phyloP scores from a whole-genome alignment of 148 eudicot genomes.

The Nepenthes gracilis region DNA sequence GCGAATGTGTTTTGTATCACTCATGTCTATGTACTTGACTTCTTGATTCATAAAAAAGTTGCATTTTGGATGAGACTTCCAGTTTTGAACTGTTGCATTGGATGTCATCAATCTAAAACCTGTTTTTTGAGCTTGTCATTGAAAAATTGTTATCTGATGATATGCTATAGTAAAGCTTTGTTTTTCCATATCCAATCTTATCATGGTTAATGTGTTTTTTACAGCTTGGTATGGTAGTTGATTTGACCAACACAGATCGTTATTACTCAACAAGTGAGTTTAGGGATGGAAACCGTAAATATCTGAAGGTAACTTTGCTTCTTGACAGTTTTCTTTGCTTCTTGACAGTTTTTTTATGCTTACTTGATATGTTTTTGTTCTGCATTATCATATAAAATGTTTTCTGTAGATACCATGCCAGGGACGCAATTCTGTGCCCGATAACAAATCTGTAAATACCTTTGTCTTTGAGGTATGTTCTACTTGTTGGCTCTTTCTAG shows the following conservation, averaged over 20 bases:
- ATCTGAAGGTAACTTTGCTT: conserved; percentile 58
- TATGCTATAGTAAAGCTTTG: background rate
- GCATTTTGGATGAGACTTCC: too few species aligned
- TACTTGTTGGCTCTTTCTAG: background rate
- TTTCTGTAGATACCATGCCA: conserved; percentile 70
- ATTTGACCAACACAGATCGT: conserved; percentile 94
- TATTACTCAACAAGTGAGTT: conserved; percentile 63
- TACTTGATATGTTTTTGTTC: conserved; percentile 1
- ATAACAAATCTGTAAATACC: conserved; percentile 80
- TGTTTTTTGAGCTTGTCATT: too few species aligned
- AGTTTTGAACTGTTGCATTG: too few species aligned
- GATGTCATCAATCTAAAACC: too few species aligned
- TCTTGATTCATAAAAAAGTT: too few species aligned
- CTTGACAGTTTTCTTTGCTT: too few species aligned
- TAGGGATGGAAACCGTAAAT: conserved; percentile 76
- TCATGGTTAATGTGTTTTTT: conserved; percentile 10
- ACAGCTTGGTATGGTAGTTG: conserved; percentile 95
- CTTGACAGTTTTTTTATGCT: conserved; percentile 1
- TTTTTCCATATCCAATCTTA: background rate
- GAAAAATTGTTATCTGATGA: background rate
- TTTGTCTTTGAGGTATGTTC: conserved; percentile 80
- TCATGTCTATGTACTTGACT: too few species aligned
- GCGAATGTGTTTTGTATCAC: too few species aligned
- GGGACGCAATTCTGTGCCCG: conserved; percentile 97
- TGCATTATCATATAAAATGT: background rate